Conservation (phyloP, 75 land plant species). For the Pseudotsuga menziesii region DNA sequence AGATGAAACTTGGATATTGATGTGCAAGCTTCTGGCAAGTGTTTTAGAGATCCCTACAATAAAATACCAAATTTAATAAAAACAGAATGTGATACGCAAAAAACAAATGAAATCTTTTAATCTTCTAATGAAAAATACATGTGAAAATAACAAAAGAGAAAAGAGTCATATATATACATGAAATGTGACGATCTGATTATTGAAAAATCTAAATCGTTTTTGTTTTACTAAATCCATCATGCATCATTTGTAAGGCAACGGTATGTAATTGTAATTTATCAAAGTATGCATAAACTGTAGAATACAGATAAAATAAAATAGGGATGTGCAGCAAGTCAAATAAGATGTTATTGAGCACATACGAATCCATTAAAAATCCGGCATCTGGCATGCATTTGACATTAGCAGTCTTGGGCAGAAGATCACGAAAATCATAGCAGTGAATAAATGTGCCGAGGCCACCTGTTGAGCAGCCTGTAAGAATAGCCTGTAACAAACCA, state of each 20-base stretch:
- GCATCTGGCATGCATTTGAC: conserved; percentile 90
- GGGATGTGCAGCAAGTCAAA: neutral
- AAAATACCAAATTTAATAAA: conserved; percentile 4
- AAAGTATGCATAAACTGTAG: neutral
- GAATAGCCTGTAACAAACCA: conserved; percentile 45
- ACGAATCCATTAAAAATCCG: conserved; percentile 80
- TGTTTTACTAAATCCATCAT: conserved; percentile 39
- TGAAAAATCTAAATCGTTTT: conserved; percentile 27
- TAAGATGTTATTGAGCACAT: conserved; percentile 9
- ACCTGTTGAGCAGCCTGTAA: conserved; percentile 92
- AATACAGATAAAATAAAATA: neutral
- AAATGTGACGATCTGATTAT: conserved; percentile 38
- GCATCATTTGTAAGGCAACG: conserved; percentile 21
- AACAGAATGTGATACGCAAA: neutral
- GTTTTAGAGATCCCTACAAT: conserved; percentile 36
- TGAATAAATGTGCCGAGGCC: conserved; percentile 67
- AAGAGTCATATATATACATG: conserved; percentile 38
- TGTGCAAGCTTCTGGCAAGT: conserved; percentile 38
- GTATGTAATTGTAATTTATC: no score
- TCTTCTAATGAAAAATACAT: no score
- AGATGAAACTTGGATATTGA: neutral
- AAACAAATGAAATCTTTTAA: neutral
- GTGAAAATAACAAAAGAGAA: neutral
- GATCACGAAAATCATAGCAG: conserved; percentile 61
- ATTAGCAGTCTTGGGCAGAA: conserved; percentile 41